Percentiles rank a stretch among this genome's conserved stretches.
Conservation (phyloP, 208 protist genomes). For the Leptomonas pyrrhocoris region DNA sequence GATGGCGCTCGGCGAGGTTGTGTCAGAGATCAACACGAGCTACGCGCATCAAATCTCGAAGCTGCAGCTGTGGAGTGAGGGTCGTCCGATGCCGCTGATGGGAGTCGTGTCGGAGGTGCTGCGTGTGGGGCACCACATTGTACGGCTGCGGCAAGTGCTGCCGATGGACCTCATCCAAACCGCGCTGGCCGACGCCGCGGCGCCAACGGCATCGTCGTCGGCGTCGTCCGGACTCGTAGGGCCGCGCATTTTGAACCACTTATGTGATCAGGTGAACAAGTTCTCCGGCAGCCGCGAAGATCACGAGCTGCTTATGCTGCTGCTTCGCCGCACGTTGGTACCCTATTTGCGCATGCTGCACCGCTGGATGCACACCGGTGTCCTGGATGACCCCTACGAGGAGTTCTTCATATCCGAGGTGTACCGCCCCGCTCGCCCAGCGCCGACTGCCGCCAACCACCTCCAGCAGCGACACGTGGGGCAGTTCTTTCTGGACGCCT, state of each 20-base stretch:
- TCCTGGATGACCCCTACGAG: conserved; percentile 79
- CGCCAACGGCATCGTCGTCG: not conserved
- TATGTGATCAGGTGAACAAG: conserved; percentile 66
- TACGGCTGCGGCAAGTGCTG: conserved; percentile 79
- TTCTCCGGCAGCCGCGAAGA: conserved; percentile 77
- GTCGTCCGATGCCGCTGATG: conserved; percentile 79
- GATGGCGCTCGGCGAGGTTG: conserved; percentile 85
- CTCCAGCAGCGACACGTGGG: conserved; percentile 32
- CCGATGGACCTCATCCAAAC: conserved; percentile 71
- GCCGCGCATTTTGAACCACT: conserved; percentile 78
- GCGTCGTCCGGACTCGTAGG: conserved; percentile 45
- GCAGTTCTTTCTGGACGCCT: conserved; percentile 31
- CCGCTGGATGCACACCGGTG: conserved; percentile 84
- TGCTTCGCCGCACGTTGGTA: conserved; percentile 75
- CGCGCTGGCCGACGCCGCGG: conserved; percentile 29
- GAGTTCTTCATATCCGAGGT: conserved; percentile 88
- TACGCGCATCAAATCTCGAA: conserved; percentile 79
- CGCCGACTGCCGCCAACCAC: conserved; percentile 21
- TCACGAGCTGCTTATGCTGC: conserved; percentile 65
- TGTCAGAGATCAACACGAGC: conserved; percentile 83
- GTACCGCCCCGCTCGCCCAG: conserved; percentile 17
- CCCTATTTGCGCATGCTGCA: conserved; percentile 83
- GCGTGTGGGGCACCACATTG: conserved; percentile 80
- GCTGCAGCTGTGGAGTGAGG: conserved; percentile 65
- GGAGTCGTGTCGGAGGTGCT: conserved; percentile 83